Evolutionary conservation across 768 basidiomycete genomes (phyloP), one percentile per base, ranked within the genome.

Genomic region (Tricholomella constricta): DNA sequence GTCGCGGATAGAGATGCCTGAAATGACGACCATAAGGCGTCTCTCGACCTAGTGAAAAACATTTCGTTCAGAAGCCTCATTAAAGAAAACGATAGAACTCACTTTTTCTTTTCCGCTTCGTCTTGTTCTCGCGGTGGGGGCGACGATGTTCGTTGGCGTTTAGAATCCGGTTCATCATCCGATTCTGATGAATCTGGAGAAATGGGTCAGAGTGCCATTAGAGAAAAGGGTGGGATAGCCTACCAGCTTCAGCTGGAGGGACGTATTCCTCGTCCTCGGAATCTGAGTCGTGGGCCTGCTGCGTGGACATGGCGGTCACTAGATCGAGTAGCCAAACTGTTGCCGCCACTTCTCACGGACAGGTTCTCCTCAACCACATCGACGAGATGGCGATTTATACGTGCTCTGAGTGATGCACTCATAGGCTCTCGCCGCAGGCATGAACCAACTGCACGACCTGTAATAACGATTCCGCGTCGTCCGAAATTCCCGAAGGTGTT

Each of bases 231-330:
- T 22, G n/a, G 5, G 20, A 0, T 4, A 20, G 49, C 48, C 49
- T 55, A 80, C 71, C 73, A 56, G 70, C 69, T n/a, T 78, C 71
- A 22, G 61, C 70, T 19, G 75, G 72, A 17, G 87, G 89, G 15
- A 84, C 73, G 50, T 87, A 90, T 66, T 91, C 89, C 59, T 87
- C 86, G 54, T 85, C 81, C 61, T 86, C 86, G 20, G 83, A 85
- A 60, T 87, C 86, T 3, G 81, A 81, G 51, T 76, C 64, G 26
- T 38, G 32, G 17, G 31, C 17, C 35, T 38, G 38, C 26, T 37
- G 45, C 22, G 56, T 48, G 9, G 59, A 52, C 52, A 62, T 59
- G 31, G 36, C 55, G 40, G 25, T 27, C 9, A 14, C 12, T 26
- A 25, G 35, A 53, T 37, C n/a, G 35, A 49, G 37, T n/a, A n/a